Conservation (phyloP, 192 early-diverging fungal genomes). For the Geranomyces variabilis region DNA sequence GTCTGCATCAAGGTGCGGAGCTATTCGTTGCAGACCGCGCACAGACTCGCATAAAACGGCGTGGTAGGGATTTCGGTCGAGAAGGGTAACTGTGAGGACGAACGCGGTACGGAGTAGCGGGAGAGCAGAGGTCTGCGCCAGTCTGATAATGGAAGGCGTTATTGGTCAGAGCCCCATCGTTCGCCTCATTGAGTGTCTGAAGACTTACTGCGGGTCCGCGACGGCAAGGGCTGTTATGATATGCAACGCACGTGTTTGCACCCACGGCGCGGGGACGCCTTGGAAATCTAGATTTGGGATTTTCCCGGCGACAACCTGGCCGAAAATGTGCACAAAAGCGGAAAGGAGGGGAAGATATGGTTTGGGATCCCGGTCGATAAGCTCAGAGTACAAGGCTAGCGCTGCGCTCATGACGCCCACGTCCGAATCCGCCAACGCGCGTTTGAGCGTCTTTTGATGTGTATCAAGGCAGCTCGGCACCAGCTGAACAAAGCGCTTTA, state of each 20-base stretch:
- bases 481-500: not conserved
- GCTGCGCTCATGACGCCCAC: constrained; percentile 17
- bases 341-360: not conserved
- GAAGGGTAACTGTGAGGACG: not conserved
- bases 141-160: not conserved
- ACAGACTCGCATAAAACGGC: not conserved
- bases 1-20: not conserved
- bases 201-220: not conserved
- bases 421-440: constrained; percentile 13
- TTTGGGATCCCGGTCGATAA: not conserved
- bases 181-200: too few species aligned
- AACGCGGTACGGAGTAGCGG: not conserved
- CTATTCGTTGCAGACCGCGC: not conserved
- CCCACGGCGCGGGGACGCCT: constrained; percentile 11
- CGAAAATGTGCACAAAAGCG: constrained; percentile 7
- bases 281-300: constrained; percentile 4
- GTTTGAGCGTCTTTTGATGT: constrained; percentile 1
- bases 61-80: not conserved
- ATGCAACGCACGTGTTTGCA: not conserved
- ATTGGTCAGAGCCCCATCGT: not conserved
- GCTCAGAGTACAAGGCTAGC: not conserved
- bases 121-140: not conserved
- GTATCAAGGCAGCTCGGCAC: not conserved
- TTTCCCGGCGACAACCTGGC: not conserved
- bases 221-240: not conserved